A percentile compares a stretch with the other conserved stretches of the same genome.
phyloP scores from a whole-genome alignment of 2,329 filamentous ascomycete species.

The Cephalotrichum gorgonifer region DNA sequence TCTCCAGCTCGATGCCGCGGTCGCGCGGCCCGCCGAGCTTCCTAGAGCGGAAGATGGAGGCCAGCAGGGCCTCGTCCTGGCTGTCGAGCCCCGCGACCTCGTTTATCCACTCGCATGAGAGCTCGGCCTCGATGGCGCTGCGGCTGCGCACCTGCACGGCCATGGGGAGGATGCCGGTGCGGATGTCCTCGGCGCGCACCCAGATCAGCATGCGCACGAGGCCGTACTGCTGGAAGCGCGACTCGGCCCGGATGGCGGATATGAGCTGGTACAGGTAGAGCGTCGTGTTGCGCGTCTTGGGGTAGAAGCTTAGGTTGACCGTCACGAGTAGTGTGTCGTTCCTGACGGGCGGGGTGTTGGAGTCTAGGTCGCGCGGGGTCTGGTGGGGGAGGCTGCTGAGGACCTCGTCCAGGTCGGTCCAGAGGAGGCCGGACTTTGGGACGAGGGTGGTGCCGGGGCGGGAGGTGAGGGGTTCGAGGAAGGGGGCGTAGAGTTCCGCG shows the following conservation, averaged over 20 bases:
- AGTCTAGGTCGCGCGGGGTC: constrained; percentile 22
- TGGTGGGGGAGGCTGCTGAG: constrained; percentile 47
- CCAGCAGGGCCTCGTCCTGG: constrained; percentile 14
- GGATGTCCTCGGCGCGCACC: constrained; percentile 51
- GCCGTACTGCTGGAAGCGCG: constrained; percentile 65
- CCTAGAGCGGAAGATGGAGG: constrained; percentile 31
- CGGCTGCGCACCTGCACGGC: constrained; percentile 44
- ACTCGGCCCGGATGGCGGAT: constrained; percentile 43
- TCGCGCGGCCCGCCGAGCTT: constrained; percentile 27
- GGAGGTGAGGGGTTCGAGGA: constrained; percentile 48
- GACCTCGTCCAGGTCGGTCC: constrained; percentile 45
- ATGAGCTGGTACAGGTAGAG: constrained; percentile 54
- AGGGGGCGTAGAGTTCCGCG: constrained; percentile 42
- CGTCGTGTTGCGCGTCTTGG: constrained; percentile 37
- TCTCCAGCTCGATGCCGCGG: constrained; percentile 34
- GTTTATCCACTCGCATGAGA: constrained; percentile 46
- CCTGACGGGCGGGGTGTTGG: constrained; percentile 30
- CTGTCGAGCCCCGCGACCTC: constrained; percentile 41
- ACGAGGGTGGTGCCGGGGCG: constrained; percentile 38
- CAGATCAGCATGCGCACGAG: constrained; percentile 71
- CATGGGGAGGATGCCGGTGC: constrained; percentile 45
- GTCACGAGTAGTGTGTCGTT: constrained; percentile 69
- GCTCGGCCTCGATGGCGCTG: constrained; percentile 47
- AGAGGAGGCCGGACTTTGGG: constrained; percentile 47
- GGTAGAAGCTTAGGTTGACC: constrained; percentile 51